Evolutionary conservation across 2,329 filamentous ascomycete species (phyloP).

Genomic region (Fusarium stilboides): DNA sequence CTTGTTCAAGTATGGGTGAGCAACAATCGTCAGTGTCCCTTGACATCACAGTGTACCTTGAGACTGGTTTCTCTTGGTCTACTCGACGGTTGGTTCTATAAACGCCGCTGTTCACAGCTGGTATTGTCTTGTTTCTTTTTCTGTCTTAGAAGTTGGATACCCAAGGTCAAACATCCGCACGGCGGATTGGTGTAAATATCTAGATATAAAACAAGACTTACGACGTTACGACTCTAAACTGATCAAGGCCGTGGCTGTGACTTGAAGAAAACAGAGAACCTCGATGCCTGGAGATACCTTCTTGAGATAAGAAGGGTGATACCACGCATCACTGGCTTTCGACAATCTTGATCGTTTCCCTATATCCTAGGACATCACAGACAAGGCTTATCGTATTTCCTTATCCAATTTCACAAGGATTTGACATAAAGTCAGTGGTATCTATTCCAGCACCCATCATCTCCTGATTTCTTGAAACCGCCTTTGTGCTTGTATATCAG

Average conservation of each 20-base stretch:
- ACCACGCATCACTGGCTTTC: no score
- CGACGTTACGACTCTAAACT: slow-evolving; percentile 30
- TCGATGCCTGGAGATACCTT: no score
- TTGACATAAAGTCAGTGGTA: no score
- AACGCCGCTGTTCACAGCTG: slow-evolving; percentile 3
- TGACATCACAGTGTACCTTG: not conserved
- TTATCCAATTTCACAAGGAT: no score
- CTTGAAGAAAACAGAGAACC: no score
- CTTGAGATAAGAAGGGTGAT: no score
- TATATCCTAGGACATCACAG: no score
- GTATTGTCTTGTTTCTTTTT: slow-evolving; percentile 22
- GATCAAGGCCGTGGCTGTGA: no score
- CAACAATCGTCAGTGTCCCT: not conserved
- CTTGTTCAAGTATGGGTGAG: not conserved
- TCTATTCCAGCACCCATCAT: no score
- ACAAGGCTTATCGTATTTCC: no score
- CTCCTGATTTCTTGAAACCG: no score
- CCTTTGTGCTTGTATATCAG: not conserved
- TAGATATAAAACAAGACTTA: slow-evolving; percentile 30
- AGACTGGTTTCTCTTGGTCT: slow-evolving; percentile 12
- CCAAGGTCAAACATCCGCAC: slow-evolving; percentile 3
- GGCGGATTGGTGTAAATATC: slow-evolving; percentile 26
- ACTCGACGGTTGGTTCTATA: slow-evolving; percentile 7
- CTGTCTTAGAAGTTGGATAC: slow-evolving; percentile 27
- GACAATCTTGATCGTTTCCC: no score